Evolutionary conservation across 2,329 filamentous ascomycete species (phyloP).

Genomic region (Ceratocystis lukuohia): DNA sequence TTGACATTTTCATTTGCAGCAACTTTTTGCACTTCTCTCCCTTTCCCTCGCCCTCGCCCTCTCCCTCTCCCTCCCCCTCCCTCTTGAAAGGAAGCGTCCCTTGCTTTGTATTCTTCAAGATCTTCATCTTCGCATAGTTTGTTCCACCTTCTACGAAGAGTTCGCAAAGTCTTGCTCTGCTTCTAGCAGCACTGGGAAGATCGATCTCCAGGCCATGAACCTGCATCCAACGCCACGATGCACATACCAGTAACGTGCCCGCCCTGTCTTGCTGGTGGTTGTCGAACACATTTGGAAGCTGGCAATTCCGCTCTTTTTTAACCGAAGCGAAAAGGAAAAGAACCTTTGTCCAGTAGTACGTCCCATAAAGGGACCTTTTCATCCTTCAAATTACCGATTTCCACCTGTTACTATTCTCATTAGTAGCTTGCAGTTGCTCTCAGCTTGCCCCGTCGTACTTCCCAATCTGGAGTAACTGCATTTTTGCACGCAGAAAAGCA

Average conservation of each 20-base stretch:
- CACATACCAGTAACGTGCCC: no score
- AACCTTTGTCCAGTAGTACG: not conserved
- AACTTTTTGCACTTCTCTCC: not conserved
- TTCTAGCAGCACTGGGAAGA: not conserved
- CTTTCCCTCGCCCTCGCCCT: not conserved
- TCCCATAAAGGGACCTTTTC: not conserved
- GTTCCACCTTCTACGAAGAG: not conserved
- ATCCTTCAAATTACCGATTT: constrained; percentile 1
- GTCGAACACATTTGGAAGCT: not conserved
- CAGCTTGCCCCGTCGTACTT: not conserved
- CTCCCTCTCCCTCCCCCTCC: no score
- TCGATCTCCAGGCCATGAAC: not conserved
- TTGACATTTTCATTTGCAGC: not conserved
- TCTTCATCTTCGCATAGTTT: not conserved
- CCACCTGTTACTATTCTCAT: not conserved
- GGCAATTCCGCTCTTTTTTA: not conserved
- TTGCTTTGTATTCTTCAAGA: not conserved
- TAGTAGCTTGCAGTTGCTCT: not conserved
- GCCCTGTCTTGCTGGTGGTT: no score
- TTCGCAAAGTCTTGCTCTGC: not conserved
- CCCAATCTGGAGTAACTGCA: not conserved
- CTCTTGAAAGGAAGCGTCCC: not conserved
- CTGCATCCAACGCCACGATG: no score
- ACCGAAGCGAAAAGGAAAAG: not conserved
- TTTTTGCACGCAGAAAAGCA: not conserved